Evolutionary conservation across 2,329 filamentous ascomycete species (phyloP), one percentile per base, ranked within the genome.

Genomic region (Alternaria triticina): DNA sequence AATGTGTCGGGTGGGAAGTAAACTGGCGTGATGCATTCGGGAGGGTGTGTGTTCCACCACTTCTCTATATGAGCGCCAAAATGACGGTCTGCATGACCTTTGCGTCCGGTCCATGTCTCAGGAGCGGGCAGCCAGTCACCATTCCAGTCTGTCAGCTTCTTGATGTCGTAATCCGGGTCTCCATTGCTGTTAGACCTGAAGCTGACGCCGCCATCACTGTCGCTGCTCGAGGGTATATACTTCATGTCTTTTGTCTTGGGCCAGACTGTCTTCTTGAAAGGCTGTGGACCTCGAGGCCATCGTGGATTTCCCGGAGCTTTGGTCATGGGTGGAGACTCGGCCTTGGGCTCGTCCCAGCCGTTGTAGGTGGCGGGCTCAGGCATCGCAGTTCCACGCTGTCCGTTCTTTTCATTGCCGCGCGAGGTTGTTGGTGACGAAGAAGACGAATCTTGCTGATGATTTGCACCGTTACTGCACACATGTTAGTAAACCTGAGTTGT

Each of bases 51-150:
- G 17, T 72, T 65, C 4, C 75, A 69, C 79, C 80, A 82, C 10
- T 60, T 47, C 22, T 78, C 75, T 40, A 82, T 73, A 17, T 59
- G 52, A 9, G 74, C 69, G 6, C 74, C 73, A 36, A 79, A 78
- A 69, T 76, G 74, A n/a, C 69, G 77, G 62, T 73, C 61, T 1
- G 57, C 59, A 46, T 70, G 78, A 10, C 66, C 57, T 33, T 70
- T 73, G n/a, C 82, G 79, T 10, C 65, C 70, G 25, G 81, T 77
- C 85, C 85, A 86, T 23, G 84, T 79, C 17, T 82, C 74, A 3
- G 83, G 83, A 22, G 84, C 77, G 3, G 84, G 83, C 25, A 81
- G 73, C 75, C 80, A 82, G 8, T 81, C 74, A 12, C 83, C 83
- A 54, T 83, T 77, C 81, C 81, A 86, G 59, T 83, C 83, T 5